Evolutionary conservation across 2,329 filamentous ascomycete species (phyloP).

Genomic region (Beauveria australis): DNA sequence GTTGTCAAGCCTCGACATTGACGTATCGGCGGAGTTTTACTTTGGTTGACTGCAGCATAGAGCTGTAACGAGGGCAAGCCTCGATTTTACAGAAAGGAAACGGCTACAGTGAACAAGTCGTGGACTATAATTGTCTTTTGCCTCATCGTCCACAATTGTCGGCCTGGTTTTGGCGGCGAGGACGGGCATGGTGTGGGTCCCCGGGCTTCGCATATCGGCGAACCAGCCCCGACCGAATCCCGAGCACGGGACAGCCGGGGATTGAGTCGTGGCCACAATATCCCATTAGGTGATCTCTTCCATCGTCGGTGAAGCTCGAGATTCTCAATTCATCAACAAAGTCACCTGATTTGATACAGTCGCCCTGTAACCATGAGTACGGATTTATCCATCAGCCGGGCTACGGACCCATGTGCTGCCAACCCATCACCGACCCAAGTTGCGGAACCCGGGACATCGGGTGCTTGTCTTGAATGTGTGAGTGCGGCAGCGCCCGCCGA

Average conservation of each 20-base stretch:
- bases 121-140: too few species aligned
- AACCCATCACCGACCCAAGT: neutral
- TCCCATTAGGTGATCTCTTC: neutral
- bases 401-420: neutral
- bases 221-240: neutral
- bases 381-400: neutral
- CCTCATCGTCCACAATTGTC: too few species aligned
- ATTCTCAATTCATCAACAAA: neutral
- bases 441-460: neutral
- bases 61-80: too few species aligned
- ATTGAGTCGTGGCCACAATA: neutral
- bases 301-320: neutral
- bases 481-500: neutral
- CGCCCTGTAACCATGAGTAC: neutral
- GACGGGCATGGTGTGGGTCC: neutral
- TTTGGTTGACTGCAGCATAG: too few species aligned
- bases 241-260: neutral
- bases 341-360: neutral
- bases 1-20: too few species aligned
- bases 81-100: too few species aligned
- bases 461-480: neutral
- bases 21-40: too few species aligned
- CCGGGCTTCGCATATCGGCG: constrained; percentile 3
- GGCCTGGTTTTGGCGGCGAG: neutral
- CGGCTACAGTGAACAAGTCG: too few species aligned